Conservation (phyloP, 805 yeast species). For the Candida awuae region DNA sequence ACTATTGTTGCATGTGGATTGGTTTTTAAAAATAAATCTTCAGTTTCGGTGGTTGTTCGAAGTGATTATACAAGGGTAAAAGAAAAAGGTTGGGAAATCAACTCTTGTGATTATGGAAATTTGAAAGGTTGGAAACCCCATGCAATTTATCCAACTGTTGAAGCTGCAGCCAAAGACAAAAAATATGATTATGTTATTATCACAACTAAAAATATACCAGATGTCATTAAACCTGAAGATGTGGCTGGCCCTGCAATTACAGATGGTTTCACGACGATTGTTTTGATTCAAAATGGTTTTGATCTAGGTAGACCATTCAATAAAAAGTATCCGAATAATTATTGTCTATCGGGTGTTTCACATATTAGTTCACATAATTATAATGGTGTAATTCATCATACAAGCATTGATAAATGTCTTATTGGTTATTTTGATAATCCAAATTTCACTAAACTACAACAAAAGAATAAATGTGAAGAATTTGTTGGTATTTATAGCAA, state of each 20-base stretch:
- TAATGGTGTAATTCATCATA: conserved; percentile 36
- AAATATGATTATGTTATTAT: conserved; percentile 50
- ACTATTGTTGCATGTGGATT: conserved; percentile 62
- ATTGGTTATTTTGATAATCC: conserved; percentile 46
- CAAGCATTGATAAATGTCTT: conserved; percentile 37
- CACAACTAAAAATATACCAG: conserved; percentile 56
- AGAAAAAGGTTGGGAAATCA: conserved; percentile 44
- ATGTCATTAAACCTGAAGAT: conserved; percentile 43
- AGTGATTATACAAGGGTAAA: conserved; percentile 44
- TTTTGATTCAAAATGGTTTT: conserved; percentile 60
- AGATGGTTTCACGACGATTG: conserved; percentile 37
- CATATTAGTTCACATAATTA: conserved; percentile 36
- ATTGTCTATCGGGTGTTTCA: conserved; percentile 55
- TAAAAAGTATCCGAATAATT: conserved; percentile 40
- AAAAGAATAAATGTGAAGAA: conserved; percentile 32
- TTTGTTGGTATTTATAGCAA: conserved; percentile 41
- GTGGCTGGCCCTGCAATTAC: conserved; percentile 44
- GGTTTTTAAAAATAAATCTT: conserved; percentile 35
- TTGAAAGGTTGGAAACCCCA: conserved; percentile 49
- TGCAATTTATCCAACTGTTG: conserved; percentile 27
- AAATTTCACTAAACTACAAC: conserved; percentile 25
- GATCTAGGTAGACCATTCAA: conserved; percentile 52
- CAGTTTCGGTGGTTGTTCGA: conserved; percentile 56
- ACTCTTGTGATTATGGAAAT: conserved; percentile 55
- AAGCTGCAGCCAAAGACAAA: conserved; percentile 32